phyloP scores from a whole-genome alignment of 31 red algal species.

The Asparagopsis taxiformis region DNA sequence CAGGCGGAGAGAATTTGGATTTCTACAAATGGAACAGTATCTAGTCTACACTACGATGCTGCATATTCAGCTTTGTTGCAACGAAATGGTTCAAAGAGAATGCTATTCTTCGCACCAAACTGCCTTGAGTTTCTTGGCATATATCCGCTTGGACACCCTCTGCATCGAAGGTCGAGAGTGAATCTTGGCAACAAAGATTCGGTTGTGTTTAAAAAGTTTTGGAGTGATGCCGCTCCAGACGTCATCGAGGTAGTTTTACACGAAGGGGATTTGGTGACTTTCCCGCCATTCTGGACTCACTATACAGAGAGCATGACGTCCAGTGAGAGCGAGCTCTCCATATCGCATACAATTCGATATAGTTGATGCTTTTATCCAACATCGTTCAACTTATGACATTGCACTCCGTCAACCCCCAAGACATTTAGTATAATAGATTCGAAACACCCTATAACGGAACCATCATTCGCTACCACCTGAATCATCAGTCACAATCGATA shows the following conservation, averaged over 20 bases:
- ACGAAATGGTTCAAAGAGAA: slow-evolving; percentile 55
- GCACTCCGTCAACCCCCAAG: too few species aligned
- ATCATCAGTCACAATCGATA: too few species aligned
- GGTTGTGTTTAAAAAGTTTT: slow-evolving; percentile 32
- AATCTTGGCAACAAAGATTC: slow-evolving; percentile 16
- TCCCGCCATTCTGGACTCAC: slow-evolving; percentile 77
- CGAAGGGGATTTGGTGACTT: slow-evolving; percentile 48
- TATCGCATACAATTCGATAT: slow-evolving; percentile 68
- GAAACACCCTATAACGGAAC: too few species aligned
- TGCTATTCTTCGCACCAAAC: slow-evolving; percentile 68
- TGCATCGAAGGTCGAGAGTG: slow-evolving; percentile 59
- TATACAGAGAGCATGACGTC: slow-evolving; percentile 59
- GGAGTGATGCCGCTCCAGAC: slow-evolving; percentile 17
- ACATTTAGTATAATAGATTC: too few species aligned
- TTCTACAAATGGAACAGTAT: slow-evolving; percentile 58
- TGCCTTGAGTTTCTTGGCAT: slow-evolving; percentile 34
- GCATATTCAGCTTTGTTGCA: slow-evolving; percentile 49
- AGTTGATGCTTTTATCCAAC: too few species aligned
- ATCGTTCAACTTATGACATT: too few species aligned
- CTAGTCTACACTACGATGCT: slow-evolving; percentile 73
- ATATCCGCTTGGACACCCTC: slow-evolving; percentile 77
- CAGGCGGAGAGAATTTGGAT: slow-evolving; percentile 80
- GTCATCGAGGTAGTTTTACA: slow-evolving; percentile 34
- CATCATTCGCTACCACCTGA: too few species aligned
- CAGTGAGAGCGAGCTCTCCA: slow-evolving; percentile 19